Percentiles rank a stretch among this genome's conserved stretches.
These are phyloP conservation scores for Camellia sinensis DNA, from an alignment of 148 eudicot genomes.

Conservation along the genomic window DNA sequence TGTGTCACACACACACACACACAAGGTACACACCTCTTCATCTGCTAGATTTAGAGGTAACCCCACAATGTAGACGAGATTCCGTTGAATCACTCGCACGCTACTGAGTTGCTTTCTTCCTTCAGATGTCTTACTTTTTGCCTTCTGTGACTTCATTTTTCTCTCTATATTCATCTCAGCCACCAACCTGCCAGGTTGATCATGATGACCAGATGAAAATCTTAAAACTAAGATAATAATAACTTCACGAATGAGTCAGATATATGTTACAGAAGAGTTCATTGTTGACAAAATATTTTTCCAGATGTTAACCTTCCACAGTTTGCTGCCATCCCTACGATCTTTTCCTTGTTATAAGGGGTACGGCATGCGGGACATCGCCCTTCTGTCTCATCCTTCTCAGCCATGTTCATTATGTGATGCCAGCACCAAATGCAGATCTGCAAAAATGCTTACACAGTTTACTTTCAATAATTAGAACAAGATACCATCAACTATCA, in stretches of 20 bases:
- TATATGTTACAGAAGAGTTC: not conserved
- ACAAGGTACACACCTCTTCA: conserved; percentile 62
- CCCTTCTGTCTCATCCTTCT: conserved; percentile 88
- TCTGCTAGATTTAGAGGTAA: conserved; percentile 90
- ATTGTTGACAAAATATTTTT: not conserved
- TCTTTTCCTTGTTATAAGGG: conserved; percentile 86
- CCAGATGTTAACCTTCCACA: conserved; percentile 60
- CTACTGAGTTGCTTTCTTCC: conserved; percentile 85
- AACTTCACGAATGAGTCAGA: not conserved
- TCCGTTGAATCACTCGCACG: conserved; percentile 87
- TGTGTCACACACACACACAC: not conserved
- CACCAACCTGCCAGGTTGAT: conserved; percentile 51
- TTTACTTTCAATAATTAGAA: not conserved
- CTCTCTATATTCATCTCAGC: conserved; percentile 74
- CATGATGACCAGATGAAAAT: not conserved
- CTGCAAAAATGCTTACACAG: conserved; percentile 32
- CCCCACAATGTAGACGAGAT: conserved; percentile 92
- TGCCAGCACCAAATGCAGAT: conserved; percentile 99
- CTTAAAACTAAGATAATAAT: not conserved
- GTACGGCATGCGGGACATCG: conserved; percentile 98
- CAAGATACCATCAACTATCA: conserved; percentile 7
- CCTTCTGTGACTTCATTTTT: conserved; percentile 65
- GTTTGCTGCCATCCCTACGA: conserved; percentile 70
- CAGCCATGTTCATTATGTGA: conserved; percentile 98
- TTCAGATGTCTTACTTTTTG: conserved; percentile 65